Conservation (phyloP, 2,329 filamentous ascomycete species). For the Colletotrichum echinochloae region DNA sequence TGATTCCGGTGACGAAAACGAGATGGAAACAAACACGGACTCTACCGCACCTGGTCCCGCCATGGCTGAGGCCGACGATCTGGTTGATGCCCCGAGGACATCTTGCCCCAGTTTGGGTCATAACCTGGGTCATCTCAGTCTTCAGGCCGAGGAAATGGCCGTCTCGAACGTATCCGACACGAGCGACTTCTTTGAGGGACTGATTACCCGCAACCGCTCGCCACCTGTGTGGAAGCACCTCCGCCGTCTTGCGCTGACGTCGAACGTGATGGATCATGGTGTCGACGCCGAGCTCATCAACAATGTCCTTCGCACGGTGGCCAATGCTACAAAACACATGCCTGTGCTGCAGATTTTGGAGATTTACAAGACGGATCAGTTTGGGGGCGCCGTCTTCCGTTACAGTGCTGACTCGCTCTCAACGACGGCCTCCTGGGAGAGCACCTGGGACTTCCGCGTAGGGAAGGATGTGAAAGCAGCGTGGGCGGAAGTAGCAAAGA, state of each 20-base stretch:
- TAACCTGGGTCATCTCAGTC: constrained; percentile 36
- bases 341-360: constrained; percentile 45
- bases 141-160: constrained; percentile 41
- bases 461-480: constrained; percentile 18
- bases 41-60: background rate
- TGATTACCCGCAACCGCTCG: constrained; percentile 38
- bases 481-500: constrained; percentile 21
- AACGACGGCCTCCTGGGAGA: constrained; percentile 31
- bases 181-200: constrained; percentile 42
- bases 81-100: constrained; percentile 22
- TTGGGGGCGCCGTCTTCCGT: constrained; percentile 45
- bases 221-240: constrained; percentile 44
- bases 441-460: constrained; percentile 35
- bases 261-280: constrained; percentile 41
- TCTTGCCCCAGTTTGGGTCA: constrained; percentile 38
- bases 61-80: constrained; percentile 5
- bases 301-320: constrained; percentile 42
- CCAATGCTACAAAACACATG: constrained; percentile 45
- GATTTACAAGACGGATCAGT: constrained; percentile 45
- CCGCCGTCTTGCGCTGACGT: constrained; percentile 45
- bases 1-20: constrained; percentile 29
- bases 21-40: background rate
- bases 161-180: constrained; percentile 41
- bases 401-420: constrained; percentile 41
- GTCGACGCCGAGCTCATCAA: constrained; percentile 43